Evolutionary conservation across 495 filamentous ascomycete genomes (phyloP).

Genomic region (Hypomontagnella monticulosa): DNA sequence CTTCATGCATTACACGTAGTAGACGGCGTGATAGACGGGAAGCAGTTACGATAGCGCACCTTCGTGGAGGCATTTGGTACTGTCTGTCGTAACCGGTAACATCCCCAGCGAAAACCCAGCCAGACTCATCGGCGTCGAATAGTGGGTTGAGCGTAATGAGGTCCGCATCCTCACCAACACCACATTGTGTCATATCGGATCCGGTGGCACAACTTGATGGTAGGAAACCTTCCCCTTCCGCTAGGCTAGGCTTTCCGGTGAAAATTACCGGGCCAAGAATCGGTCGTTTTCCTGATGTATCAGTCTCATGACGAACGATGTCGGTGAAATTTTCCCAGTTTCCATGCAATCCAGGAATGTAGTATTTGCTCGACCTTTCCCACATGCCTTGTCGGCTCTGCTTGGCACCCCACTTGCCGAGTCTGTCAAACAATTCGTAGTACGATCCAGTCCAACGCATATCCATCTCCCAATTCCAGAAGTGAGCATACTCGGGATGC

Average conservation of each 20-base stretch:
- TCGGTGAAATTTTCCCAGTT: slow-evolving; percentile 85
- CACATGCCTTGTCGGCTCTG: slow-evolving; percentile 88
- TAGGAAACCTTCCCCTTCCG: slow-evolving; percentile 68
- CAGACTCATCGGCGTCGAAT: slow-evolving; percentile 86
- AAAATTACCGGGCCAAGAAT: slow-evolving; percentile 83
- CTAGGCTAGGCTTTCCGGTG: slow-evolving; percentile 63
- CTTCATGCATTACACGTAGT: slow-evolving; percentile 86
- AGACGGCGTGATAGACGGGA: slow-evolving; percentile 83
- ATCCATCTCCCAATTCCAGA: slow-evolving; percentile 99
- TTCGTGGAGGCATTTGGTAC: slow-evolving; percentile 73
- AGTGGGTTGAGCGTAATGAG: slow-evolving; percentile 94
- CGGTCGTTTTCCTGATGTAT: slow-evolving; percentile 67
- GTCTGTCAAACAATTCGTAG: slow-evolving; percentile 87
- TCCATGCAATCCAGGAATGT: slow-evolving; percentile 86
- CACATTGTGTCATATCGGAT: slow-evolving; percentile 78
- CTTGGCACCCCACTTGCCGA: slow-evolving; percentile 74
- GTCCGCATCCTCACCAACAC: slow-evolving; percentile 90
- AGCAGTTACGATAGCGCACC: slow-evolving; percentile 85
- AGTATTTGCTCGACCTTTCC: slow-evolving; percentile 91
- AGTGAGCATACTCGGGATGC: slow-evolving; percentile 90
- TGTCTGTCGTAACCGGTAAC: slow-evolving; percentile 83
- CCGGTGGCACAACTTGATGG: slow-evolving; percentile 64
- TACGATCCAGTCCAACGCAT: slow-evolving; percentile 91
- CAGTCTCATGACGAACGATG: slow-evolving; percentile 55
- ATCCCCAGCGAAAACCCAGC: slow-evolving; percentile 86